Percentiles rank a stretch among this genome's conserved stretches.
phyloP scores from a whole-genome alignment of 2,329 filamentous ascomycete genomes.

The Paramyrothecium sp. region DNA sequence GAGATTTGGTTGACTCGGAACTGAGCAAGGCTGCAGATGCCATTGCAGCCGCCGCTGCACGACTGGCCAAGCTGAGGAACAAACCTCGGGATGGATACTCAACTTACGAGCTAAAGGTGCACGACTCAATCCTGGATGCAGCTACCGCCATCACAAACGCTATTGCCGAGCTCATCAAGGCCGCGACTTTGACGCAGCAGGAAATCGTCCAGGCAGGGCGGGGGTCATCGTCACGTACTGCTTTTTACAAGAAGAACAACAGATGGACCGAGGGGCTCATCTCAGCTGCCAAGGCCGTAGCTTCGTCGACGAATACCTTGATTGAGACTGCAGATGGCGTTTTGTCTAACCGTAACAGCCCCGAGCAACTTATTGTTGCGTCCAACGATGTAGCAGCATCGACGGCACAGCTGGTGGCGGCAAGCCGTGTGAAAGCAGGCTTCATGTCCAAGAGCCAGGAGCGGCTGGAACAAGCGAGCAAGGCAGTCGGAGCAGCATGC shows the following conservation, averaged over 20 bases:
- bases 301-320: constrained; percentile 87
- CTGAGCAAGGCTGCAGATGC: constrained; percentile 92
- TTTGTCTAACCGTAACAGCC: constrained; percentile 85
- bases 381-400: constrained; percentile 96
- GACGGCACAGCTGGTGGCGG: constrained; percentile 94
- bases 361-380: constrained; percentile 95
- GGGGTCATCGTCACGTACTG: constrained; percentile 81
- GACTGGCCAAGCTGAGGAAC: constrained; percentile 88
- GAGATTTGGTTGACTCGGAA: constrained; percentile 89
- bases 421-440: constrained; percentile 91
- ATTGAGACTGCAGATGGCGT: constrained; percentile 98
- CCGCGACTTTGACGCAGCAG: constrained; percentile 87
- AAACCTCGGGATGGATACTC: constrained; percentile 96
- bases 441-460: constrained; percentile 99
- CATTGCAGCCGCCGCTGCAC: constrained; percentile 86
- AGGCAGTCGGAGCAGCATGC: constrained; percentile 89
- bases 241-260: constrained; percentile 99
- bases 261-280: constrained; percentile 98
- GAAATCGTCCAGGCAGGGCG: constrained; percentile 95
- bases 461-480: constrained; percentile 82
- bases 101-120: constrained; percentile 93
- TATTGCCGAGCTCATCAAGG: constrained; percentile 92
- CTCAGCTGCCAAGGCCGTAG: constrained; percentile 94
- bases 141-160: constrained; percentile 91
- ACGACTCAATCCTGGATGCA: constrained; percentile 91